Conservation (phyloP, 306 rosid genomes). For the Ormosia semicastrata region DNA sequence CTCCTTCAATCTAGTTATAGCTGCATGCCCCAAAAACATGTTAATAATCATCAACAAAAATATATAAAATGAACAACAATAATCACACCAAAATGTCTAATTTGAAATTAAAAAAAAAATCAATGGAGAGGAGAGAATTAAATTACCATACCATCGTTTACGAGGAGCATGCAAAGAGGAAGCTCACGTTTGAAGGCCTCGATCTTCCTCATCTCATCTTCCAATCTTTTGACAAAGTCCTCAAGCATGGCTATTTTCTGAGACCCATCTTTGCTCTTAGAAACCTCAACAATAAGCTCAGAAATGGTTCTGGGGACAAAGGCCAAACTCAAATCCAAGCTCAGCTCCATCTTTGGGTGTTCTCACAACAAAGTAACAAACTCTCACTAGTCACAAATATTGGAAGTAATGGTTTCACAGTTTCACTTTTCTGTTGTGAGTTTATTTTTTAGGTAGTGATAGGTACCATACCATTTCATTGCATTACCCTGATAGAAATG, state of each 20-base stretch:
- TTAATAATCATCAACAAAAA: not conserved
- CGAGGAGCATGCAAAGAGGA: slow-evolving; percentile 70
- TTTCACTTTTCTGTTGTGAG: not conserved
- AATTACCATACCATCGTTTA: slow-evolving; percentile 57
- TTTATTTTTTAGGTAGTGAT: not conserved
- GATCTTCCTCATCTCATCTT: slow-evolving; percentile 66
- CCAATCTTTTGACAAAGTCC: slow-evolving; percentile 48
- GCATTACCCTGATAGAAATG: slow-evolving; percentile 9
- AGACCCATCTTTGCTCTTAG: slow-evolving; percentile 29
- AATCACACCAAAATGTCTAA: too few relatives aligned
- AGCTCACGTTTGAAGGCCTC: slow-evolving; percentile 86
- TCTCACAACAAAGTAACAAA: not conserved
- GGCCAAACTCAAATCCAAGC: slow-evolving; percentile 45
- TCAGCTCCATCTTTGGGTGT: slow-evolving; percentile 38
- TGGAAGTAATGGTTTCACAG: not conserved
- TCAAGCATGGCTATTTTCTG: slow-evolving; percentile 40
- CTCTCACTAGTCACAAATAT: not conserved
- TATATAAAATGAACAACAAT: not conserved
- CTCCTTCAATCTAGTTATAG: slow-evolving; percentile 59
- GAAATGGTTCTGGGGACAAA: slow-evolving; percentile 48
- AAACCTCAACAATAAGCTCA: slow-evolving; percentile 30
- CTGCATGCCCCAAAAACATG: slow-evolving; percentile 38
- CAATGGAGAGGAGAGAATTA: not conserved
- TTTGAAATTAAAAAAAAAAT: not conserved
- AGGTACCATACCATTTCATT: not conserved